Evolutionary conservation across 139 green algal species (phyloP).

Genomic region (Ulvella scutata): DNA sequence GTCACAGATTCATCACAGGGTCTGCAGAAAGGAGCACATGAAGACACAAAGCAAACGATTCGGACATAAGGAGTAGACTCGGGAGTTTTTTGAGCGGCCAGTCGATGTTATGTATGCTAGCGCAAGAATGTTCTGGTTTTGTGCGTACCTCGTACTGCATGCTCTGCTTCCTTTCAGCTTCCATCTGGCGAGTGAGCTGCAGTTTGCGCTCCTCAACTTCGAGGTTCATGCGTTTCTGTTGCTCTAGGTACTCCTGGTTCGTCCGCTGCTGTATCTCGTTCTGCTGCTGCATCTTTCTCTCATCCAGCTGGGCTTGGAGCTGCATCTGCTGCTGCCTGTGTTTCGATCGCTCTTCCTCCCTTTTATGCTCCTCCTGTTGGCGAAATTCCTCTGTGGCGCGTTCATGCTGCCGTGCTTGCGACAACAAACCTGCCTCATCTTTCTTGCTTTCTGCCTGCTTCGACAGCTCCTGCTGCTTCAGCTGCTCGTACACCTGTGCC

Average conservation of each 20-base stretch:
- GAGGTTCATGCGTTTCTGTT: slow-evolving; percentile 60
- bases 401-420: slow-evolving; percentile 15
- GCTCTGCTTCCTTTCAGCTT: slow-evolving; percentile 64
- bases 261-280: slow-evolving; percentile 61
- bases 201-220: slow-evolving; percentile 38
- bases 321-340: slow-evolving; percentile 39
- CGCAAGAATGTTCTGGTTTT: neutral
- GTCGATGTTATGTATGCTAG: too few relatives aligned
- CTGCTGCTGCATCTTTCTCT: slow-evolving; percentile 47
- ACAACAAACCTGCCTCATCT: slow-evolving; percentile 51
- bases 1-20: too few relatives aligned
- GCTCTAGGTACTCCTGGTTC: slow-evolving; percentile 61
- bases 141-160: slow-evolving; percentile 63
- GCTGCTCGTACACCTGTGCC: slow-evolving; percentile 79
- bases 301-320: slow-evolving; percentile 66
- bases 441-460: slow-evolving; percentile 66
- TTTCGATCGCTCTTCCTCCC: slow-evolving; percentile 22
- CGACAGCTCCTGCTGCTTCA: slow-evolving; percentile 79
- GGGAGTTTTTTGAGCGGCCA: too few relatives aligned
- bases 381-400: slow-evolving; percentile 47
- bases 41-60: too few relatives aligned
- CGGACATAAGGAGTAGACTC: too few relatives aligned
- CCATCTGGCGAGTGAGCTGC: slow-evolving; percentile 62
- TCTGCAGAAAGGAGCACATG: too few relatives aligned
- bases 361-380: slow-evolving; percentile 77